Evolutionary conservation across 768 basidiomycete species (phyloP), one percentile per base, ranked within the genome.

Genomic region (Rubroboletus pulcherrimus): DNA sequence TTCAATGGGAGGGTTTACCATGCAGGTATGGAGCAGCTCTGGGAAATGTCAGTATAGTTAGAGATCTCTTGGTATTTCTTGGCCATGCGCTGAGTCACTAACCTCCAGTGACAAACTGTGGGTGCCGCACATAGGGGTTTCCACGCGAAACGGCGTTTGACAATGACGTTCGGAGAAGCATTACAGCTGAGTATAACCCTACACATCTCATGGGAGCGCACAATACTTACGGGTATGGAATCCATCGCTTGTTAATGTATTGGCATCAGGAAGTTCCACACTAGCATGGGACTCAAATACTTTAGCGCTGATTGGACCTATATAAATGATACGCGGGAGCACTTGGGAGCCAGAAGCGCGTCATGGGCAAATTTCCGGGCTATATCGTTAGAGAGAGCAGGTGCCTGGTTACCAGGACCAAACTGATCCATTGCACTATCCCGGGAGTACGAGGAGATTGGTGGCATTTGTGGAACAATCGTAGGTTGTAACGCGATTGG

Each of bases 311-410:
- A 50, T 34, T 45, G 50, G 34, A 40, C 15, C 31, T 35, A 50
- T 54, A 17, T 44, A 48, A 60, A 40, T 37, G 15, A 50, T 55
- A 37, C n/a, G 46, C 31, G 44, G 46, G 35, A 50, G 39, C 38
- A 44, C 10, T 42, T 21, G 49, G 50, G 30, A 17, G 31, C 51
- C 30, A 48, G 41, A 46, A 56, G 51, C 5, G 55, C 47, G 29
- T 58, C 56, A 44, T 35, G 42, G 12, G 50, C 56, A 37, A 53
- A 52, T 56, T 49, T 44, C 42, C 49, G 55, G 33, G 57, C 46
- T 39, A 53, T n/a, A 24, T 58, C 49, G 12, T 59, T 58, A 42
- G 52, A 61, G 29, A 33, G 21, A 21, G 31, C 21, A 2, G 42
- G 53, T 59, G 21, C 54, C 52, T 54, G 39, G 55, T 53, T 37